These are phyloP conservation scores for Dipodascus albidus DNA, from an alignment of 805 yeast genomes.

Conservation along the genomic window DNA sequence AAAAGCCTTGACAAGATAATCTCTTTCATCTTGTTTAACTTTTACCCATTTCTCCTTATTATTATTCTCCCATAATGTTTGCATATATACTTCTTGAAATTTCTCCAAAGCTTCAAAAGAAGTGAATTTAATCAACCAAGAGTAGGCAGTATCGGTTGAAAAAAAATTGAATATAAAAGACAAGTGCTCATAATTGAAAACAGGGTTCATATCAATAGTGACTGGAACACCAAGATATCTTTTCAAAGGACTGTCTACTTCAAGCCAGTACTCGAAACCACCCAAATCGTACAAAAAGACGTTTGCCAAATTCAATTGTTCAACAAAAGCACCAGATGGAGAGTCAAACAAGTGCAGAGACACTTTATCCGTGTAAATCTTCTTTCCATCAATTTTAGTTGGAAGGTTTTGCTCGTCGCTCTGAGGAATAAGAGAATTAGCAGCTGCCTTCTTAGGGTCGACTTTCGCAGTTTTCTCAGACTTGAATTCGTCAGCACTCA, in stretches of 20 bases:
- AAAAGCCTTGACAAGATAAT: slow-evolving; percentile 47
- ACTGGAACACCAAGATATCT: slow-evolving; percentile 32
- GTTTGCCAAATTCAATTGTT: slow-evolving; percentile 27
- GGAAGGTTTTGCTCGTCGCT: not conserved
- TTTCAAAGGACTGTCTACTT: slow-evolving; percentile 25
- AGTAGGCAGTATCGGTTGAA: slow-evolving; percentile 31
- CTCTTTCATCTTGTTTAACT: slow-evolving; percentile 33
- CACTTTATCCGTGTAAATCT: slow-evolving; percentile 17
- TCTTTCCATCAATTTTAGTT: slow-evolving; percentile 13
- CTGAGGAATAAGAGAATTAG: not conserved
- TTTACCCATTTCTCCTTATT: slow-evolving; percentile 39
- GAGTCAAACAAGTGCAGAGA: slow-evolving; percentile 52
- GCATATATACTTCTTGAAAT: slow-evolving; percentile 44
- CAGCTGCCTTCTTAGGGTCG: not conserved
- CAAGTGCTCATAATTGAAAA: slow-evolving; percentile 43
- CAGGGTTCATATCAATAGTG: slow-evolving; percentile 45
- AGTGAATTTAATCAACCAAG: slow-evolving; percentile 54
- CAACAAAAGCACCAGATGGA: slow-evolving; percentile 33
- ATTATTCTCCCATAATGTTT: slow-evolving; percentile 48
- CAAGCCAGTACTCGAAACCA: slow-evolving; percentile 43
- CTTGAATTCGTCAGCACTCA: too few relatives aligned
- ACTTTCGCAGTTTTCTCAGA: not conserved
- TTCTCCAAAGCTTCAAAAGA: slow-evolving; percentile 29
- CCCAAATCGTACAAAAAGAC: slow-evolving; percentile 36
- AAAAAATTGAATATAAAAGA: slow-evolving; percentile 59